phyloP scores from a whole-genome alignment of 805 yeast species.

The Komagataella mondaviorum region DNA sequence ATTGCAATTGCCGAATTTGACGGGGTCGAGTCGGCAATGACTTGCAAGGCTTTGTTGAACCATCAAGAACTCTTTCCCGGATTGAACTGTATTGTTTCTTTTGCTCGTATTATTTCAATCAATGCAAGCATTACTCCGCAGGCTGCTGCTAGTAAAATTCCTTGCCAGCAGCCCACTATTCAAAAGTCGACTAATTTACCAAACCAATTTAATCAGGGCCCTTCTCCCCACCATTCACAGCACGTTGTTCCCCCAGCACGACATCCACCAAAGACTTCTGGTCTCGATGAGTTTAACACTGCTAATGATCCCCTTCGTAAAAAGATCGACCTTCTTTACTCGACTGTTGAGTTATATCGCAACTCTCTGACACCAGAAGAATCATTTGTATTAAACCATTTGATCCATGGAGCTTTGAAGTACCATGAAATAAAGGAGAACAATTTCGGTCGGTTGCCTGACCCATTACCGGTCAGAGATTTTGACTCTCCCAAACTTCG shows the following conservation, averaged over 20 bases:
- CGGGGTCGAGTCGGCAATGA: constrained; percentile 61
- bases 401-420: constrained; percentile 27
- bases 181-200: neutral
- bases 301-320: neutral
- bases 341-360: neutral
- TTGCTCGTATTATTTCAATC: constrained; percentile 48
- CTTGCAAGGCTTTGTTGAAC: constrained; percentile 63
- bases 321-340: neutral
- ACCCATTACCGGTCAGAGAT: constrained; percentile 49
- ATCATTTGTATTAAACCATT: constrained; percentile 24
- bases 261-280: neutral
- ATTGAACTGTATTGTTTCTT: constrained; percentile 61
- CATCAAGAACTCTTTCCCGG: constrained; percentile 80
- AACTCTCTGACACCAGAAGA: constrained; percentile 29
- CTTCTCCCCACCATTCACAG: neutral
- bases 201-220: neutral
- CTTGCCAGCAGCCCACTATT: neutral
- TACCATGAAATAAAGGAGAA: constrained; percentile 30
- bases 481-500: constrained; percentile 84
- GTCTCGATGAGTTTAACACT: neutral
- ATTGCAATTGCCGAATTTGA: constrained; percentile 62
- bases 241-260: neutral
- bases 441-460: constrained; percentile 65
- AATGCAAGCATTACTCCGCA: constrained; percentile 16
- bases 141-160: constrained; percentile 24